phyloP scores from a whole-genome alignment of 805 yeast species.

The Ogataea pignaliae region DNA sequence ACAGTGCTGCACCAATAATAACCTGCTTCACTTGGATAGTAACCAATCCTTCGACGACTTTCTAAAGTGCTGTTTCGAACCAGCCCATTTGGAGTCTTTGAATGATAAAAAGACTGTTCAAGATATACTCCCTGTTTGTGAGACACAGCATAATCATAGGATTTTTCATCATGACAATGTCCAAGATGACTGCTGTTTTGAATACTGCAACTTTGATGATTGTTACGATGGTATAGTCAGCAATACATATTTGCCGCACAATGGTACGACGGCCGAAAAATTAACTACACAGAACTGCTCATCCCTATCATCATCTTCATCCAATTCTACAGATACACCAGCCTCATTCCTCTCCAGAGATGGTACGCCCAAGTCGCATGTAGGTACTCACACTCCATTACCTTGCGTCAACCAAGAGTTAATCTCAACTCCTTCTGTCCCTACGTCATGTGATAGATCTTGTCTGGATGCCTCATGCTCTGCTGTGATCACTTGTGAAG shows the following conservation, averaged over 20 bases:
- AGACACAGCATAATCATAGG: slow-evolving; percentile 1
- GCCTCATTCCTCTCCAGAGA: too few species aligned
- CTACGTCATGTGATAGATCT: too few species aligned
- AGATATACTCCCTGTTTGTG: not conserved
- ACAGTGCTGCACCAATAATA: slow-evolving; percentile 7
- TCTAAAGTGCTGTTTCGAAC: slow-evolving; percentile 22
- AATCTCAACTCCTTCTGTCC: too few species aligned
- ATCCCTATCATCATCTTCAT: not conserved
- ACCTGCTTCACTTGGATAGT: slow-evolving; percentile 3
- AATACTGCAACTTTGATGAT: slow-evolving; percentile 22
- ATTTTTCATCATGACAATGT: not conserved
- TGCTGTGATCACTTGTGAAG: too few species aligned
- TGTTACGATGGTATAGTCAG: slow-evolving; percentile 4
- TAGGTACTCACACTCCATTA: too few species aligned
- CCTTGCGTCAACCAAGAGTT: too few species aligned
- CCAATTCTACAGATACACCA: too few species aligned
- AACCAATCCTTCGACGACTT: slow-evolving; percentile 16
- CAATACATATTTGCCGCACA: too few species aligned
- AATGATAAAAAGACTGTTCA: not conserved
- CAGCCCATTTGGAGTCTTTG: slow-evolving; percentile 14
- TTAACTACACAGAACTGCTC: not conserved
- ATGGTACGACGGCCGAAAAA: too few species aligned
- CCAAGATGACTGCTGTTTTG: slow-evolving; percentile 21
- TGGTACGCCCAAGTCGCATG: too few species aligned
- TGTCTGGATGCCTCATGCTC: too few species aligned